Evolutionary conservation across 345 rosid genomes (phyloP).

Genomic region (Excoecaria agallocha): DNA sequence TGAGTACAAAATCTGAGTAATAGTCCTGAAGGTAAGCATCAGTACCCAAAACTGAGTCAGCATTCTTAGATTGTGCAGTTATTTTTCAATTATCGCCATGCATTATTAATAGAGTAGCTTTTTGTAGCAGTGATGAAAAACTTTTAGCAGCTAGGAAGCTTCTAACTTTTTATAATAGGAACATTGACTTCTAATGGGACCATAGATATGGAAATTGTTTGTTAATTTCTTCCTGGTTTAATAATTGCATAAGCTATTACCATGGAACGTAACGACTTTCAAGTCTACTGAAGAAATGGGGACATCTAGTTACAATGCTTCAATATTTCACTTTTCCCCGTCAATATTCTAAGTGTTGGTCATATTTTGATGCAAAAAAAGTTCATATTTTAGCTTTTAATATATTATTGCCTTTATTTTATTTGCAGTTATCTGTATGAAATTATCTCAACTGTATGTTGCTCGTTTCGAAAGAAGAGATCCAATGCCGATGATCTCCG

Average conservation of each 20-base stretch:
- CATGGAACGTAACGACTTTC: not conserved
- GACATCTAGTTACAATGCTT: not conserved
- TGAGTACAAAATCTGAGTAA: constrained; percentile 56
- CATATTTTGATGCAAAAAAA: not conserved
- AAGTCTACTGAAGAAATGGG: not conserved
- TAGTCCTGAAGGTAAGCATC: constrained; percentile 31
- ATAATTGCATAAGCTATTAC: not conserved
- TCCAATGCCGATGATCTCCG: no score
- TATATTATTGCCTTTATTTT: not conserved
- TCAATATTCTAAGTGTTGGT: no score
- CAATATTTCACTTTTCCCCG: not conserved
- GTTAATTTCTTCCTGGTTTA: not conserved
- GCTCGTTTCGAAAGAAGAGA: not conserved
- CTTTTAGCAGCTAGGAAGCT: not conserved
- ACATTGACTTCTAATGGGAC: not conserved
- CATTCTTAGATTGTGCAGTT: not conserved
- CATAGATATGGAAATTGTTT: not conserved
- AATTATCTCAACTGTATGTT: constrained; percentile 7
- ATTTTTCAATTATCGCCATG: not conserved
- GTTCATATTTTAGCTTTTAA: not conserved
- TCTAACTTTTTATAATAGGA: not conserved
- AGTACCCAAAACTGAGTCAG: not conserved
- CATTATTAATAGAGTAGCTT: not conserved
- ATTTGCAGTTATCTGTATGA: constrained; percentile 8
- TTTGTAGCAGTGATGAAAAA: not conserved